These are phyloP conservation scores for Pisolithus tinctorius DNA, from an alignment of 768 basidiomycete genomes.

Conservation along the genomic window DNA sequence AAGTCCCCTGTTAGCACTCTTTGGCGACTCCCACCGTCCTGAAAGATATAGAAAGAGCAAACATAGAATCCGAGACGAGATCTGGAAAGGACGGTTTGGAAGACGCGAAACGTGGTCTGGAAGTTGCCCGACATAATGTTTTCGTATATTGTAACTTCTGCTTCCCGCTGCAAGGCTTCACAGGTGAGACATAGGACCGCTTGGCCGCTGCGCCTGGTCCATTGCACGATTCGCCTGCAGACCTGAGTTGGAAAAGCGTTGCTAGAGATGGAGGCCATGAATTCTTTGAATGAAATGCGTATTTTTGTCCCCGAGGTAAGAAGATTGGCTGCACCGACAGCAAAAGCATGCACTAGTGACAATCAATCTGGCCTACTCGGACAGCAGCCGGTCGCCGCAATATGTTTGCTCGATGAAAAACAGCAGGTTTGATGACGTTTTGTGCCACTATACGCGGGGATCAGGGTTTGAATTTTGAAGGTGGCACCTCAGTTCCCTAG, in stretches of 20 bases:
- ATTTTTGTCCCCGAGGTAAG: not conserved
- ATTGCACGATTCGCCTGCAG: conserved; percentile 33
- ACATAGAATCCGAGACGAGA: conserved; percentile 37
- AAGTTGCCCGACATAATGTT: conserved; percentile 33
- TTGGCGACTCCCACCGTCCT: conserved; percentile 22
- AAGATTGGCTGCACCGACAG: too few relatives aligned
- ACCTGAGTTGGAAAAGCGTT: conserved; percentile 36
- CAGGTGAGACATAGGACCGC: conserved; percentile 37
- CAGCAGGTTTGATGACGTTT: not conserved
- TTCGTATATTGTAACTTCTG: conserved; percentile 43
- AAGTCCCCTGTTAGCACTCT: conserved; percentile 26
- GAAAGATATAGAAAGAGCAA: conserved; percentile 36
- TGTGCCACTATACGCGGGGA: not conserved
- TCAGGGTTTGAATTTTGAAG: not conserved
- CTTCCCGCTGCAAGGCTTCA: conserved; percentile 41
- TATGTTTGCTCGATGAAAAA: too few relatives aligned
- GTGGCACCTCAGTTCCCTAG: conserved; percentile 5
- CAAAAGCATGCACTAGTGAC: too few relatives aligned
- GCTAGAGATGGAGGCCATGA: conserved; percentile 12
- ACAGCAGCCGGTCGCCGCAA: too few relatives aligned
- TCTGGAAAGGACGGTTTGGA: conserved; percentile 30
- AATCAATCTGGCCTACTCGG: too few relatives aligned
- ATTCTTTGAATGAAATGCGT: not conserved
- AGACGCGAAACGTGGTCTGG: conserved; percentile 30
- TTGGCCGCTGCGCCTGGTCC: conserved; percentile 32